phyloP scores from a whole-genome alignment of 306 rosid species.

The Ziziphus jujuba region DNA sequence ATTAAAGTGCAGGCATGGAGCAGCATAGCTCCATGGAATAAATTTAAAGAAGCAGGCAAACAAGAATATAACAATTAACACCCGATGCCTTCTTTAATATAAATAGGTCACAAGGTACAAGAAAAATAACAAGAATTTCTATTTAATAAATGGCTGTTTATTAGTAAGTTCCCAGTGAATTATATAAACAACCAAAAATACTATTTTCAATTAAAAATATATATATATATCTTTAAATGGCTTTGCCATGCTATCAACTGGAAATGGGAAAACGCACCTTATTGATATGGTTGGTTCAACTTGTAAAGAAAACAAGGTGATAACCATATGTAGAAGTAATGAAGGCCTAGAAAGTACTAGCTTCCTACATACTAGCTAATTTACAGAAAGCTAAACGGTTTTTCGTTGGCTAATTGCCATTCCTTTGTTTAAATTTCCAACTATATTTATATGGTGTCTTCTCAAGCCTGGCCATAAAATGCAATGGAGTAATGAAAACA shows the following conservation, averaged over 20 bases:
- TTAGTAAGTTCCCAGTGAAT: neutral
- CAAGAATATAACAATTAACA: no score
- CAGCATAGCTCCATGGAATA: neutral
- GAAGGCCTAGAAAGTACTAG: neutral
- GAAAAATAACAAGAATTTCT: neutral
- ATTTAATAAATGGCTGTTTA: neutral
- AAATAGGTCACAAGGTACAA: neutral
- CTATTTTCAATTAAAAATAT: neutral
- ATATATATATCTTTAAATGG: neutral
- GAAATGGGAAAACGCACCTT: neutral
- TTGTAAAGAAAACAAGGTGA: conserved; percentile 3
- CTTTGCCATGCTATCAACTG: neutral
- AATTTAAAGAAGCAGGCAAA: no score
- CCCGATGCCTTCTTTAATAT: no score
- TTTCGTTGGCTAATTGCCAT: neutral
- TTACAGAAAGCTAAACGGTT: neutral
- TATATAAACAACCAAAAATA: conserved; percentile 1
- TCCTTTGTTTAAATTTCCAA: neutral
- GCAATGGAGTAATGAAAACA: neutral
- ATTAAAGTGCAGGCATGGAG: neutral
- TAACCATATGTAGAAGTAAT: neutral
- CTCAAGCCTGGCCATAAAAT: neutral
- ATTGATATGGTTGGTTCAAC: neutral
- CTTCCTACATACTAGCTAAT: neutral
- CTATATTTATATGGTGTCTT: neutral